Evolutionary conservation across 768 basidiomycete species (phyloP), one percentile per base, ranked within the genome.

Genomic region (Tricholoma flavovirens): DNA sequence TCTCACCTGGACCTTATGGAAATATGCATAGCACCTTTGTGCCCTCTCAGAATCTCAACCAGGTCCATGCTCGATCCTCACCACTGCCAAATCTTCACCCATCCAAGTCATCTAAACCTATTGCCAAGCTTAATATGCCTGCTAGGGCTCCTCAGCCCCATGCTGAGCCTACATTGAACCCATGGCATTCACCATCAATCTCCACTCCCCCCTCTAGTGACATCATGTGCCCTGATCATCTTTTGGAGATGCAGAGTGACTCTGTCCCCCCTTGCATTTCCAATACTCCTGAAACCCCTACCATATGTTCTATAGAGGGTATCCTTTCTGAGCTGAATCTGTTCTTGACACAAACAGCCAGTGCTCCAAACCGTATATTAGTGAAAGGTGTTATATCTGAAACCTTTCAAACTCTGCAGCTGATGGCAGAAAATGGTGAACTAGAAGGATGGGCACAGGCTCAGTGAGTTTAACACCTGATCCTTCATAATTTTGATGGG

Each of bases 1-100:
- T 45, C 43, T 45, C 43, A 45, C 43, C 43, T 45, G 43, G 43
- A 45, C 43, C 43, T 45, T 24, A 45, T 45, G 43, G 43, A 45
- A 22, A 17, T 19, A 42, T 45, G 6, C 22, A 24, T 45, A 45
- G 22, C 7, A 45, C 43, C 43, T 45, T 45, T 45, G 43, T 22
- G 21, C 43, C 43, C 3, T 24, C 43, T 45, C 11, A 5, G 10
- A 45, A 12, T 45, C 3, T 24, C 43, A 45, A 45, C 43, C 43
- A 45, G 19, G 10, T 24, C 43, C 22, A 45, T 24, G 43, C 42
- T 43, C 17, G 6, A 14, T 43, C n/a, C n/a, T n/a, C n/a, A n/a
- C n/a, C n/a, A n/a, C n/a, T n/a, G n/a, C 43, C 1, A 45, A 45
- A 45, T 45, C 43, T 22, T 24, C 21, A 12, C 43, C 15, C 43